Base-by-base conservation (phyloP, 352 stramenopile species). In the Phytophthora podocarpi region DNA sequence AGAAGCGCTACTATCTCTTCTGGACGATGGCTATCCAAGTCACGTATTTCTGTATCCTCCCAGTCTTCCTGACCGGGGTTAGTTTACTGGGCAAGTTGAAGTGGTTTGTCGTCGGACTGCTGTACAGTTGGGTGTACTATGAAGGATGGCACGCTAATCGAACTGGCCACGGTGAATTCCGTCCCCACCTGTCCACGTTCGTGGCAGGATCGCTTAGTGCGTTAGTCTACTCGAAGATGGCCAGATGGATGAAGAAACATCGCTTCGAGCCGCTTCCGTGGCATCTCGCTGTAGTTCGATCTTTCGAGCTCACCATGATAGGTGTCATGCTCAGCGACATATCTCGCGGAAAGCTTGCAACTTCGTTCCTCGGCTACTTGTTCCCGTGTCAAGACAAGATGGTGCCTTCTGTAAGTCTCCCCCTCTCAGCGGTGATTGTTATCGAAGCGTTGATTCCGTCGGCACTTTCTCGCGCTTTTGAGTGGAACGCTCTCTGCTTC, bases 1-100 rank as follows among this genome's bases (percentile, higher is more conserved):
- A 78, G 13, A 74, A 79, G 20, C 75, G 70, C 3, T 79, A 73
- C 28, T 64, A 80, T 37, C 65, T 87, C 0, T 74, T 64, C 8
- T 68, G 59, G 59, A 64, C 59, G 30, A 21, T 68, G 6, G 52
- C 51, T 13, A 20, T 68, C 2, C 52, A 64, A 10, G 64, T 67
- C 18, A 23, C 52, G 9, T 67, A 63, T 57, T 82, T 79, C 52
- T 82, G 74, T 24, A 18, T 78, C 1, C 72, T 82, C 15, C 73
- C 73, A 12, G 28, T 72, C 4, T 66, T 82, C 9, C 70, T 71
- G 0, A 46, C 78, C 34, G 48, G 28, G 13, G 48, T 73, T 4
- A 10, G 73, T 2, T 34, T 26, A 0, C 30, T 76, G 41, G 40
- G 66, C 23, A 41, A 53, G 6, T 35, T 49, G 1, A 79, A 69